Evolutionary conservation across 371 early-diverging fungal species (phyloP), one percentile per base, ranked within the genome.

Genomic region (Mucor lusitanicus): DNA sequence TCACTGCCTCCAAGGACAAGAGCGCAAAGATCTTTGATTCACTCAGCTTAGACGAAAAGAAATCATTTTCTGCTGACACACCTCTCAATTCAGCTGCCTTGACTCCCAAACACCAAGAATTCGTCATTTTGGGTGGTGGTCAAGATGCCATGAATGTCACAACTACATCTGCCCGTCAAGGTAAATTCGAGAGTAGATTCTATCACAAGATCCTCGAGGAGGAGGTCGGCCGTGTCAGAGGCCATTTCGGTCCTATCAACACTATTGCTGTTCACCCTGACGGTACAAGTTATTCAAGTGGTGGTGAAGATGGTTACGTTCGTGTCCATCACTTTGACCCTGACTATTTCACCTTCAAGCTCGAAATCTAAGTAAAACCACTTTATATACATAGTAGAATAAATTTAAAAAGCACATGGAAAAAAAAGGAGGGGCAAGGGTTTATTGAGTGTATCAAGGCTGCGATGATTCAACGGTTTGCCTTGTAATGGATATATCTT

Each of bases 191-290:
- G 81, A 92, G 94, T 71, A 89, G 99, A 67, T 98, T 99, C 90
- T 99, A 91, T 89, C 99, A 99, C 88, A 91, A 94, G 76, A 91
- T 98, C 53, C 91, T 96, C 67, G 95, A 95, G 68, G 95, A 97
- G 74, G 99, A 99, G 81, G 91, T 99, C 48, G 99, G 99, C 42
- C 92, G 97, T 69, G 95, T 97, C 58, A 96, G 92, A 84, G 99
- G 99, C 46, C 99, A 99, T 77, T 99, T 99, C 84, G 99, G 99
- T 73, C 99, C 99, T 63, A 98, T 99, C 84, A 99, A 99, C 87
- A 97, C 99, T 17, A 88, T 99, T 68, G 98, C 98, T 32, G 95
- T 99, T 68, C 95, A 95, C 78, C 99, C 99, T 21, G 91, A 91
- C 68, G 99, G 99, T 58, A 92, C 85, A 69, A 89, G 95, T 73